phyloP scores from a whole-genome alignment of 163 green algal genomes.

The Prototheca wickerhamii region DNA sequence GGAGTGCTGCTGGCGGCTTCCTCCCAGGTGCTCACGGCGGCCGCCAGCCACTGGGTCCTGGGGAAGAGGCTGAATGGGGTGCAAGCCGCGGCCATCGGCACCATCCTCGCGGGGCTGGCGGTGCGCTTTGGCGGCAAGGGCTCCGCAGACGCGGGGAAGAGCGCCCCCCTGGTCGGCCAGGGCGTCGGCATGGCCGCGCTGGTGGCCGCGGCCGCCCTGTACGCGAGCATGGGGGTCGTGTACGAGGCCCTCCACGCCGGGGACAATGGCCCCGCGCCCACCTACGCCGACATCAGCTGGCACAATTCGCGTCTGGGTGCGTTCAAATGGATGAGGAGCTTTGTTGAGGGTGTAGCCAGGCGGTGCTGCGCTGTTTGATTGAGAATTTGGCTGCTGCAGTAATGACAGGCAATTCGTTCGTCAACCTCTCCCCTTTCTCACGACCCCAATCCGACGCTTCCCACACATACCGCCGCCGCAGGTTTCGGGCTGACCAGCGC shows the following conservation, averaged over 20 bases:
- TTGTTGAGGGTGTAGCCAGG: too few relatives aligned
- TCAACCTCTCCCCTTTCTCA: background rate
- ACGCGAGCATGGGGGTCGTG: conserved; percentile 38
- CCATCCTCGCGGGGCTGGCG: conserved; percentile 22
- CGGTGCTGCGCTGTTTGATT: too few relatives aligned
- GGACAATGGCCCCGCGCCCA: conserved; percentile 10
- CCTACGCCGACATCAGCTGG: conserved; percentile 32
- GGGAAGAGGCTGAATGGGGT: conserved; percentile 15
- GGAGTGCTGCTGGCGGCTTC: conserved; percentile 41
- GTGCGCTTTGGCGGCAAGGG: conserved; percentile 6
- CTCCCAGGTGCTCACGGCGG: conserved; percentile 46
- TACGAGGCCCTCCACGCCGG: conserved; percentile 43
- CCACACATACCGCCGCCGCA: background rate
- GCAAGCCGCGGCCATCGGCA: conserved; percentile 16
- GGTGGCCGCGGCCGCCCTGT: conserved; percentile 30
- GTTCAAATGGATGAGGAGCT: too few relatives aligned
- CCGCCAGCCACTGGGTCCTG: conserved; percentile 27
- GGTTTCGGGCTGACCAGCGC: conserved; percentile 22
- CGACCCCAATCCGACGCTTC: background rate
- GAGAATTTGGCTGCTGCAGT: background rate
- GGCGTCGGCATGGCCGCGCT: conserved; percentile 17
- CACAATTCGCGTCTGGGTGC: conserved; percentile 27
- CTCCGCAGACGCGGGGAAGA: background rate
- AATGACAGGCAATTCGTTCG: background rate
- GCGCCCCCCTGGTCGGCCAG: background rate